These are phyloP conservation scores for Copromyces sp. DNA, from an alignment of 495 filamentous ascomycete species.

Conservation along the genomic window DNA sequence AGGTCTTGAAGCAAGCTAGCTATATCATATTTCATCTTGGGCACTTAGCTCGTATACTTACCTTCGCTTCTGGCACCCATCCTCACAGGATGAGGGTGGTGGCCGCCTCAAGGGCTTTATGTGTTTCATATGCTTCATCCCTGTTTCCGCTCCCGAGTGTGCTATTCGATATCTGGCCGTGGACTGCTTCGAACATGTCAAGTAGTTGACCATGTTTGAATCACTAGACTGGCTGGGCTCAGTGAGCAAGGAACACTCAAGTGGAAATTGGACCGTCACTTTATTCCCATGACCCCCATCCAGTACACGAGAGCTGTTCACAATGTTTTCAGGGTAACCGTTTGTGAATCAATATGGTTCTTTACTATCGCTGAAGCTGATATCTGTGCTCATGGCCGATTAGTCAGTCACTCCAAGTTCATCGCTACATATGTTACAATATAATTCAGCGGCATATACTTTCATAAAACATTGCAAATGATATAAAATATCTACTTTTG, in stretches of 20 bases:
- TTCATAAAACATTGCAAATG: neutral
- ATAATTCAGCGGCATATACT: neutral
- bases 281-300: neutral
- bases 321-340: neutral
- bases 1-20: neutral
- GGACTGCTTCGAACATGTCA: neutral
- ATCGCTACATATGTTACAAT: neutral
- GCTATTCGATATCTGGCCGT: neutral
- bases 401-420: neutral
- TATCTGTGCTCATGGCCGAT: neutral
- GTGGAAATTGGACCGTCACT: neutral
- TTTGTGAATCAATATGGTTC: neutral
- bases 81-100: neutral
- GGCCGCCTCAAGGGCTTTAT: neutral
- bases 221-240: too few relatives aligned
- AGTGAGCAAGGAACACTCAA: neutral
- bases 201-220: neutral
- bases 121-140: neutral
- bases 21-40: neutral
- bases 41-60: neutral
- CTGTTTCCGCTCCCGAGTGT: neutral
- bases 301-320: neutral
- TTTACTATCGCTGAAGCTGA: neutral
- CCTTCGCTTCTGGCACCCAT: neutral
- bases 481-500: neutral